Base-by-base conservation (phyloP, 2,329 filamentous ascomycete genomes). In the Lachnellula subtilissima region DNA sequence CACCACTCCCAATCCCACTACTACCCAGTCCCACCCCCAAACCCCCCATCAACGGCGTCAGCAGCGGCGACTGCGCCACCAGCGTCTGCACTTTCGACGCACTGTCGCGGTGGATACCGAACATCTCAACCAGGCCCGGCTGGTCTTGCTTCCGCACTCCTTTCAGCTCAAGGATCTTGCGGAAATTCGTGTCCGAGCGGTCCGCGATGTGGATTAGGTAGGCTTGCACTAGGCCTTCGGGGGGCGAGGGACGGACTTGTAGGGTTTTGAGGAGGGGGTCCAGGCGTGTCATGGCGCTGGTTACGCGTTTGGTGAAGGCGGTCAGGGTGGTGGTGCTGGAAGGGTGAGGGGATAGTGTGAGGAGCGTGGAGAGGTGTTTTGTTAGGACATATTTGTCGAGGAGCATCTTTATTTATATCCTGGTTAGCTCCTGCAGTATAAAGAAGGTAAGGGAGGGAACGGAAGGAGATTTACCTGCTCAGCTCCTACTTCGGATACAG, bases 121-220 rank as follows among this genome's bases (percentile, higher is more conserved):
- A 97, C 4, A 97, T 80, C 71, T 99, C 94, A 36, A 96, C 75
- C 2, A 97, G 84, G 60, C 90, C 84, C 2, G 81, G 75, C 67
- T 97, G 89, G 59, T 99, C 94, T 58, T 83, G 78, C 69, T 91
- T 93, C 60, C 87, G 83, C 57, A 99, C 87, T 48, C 94, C 94
- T 73, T 99, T 99, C 61, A 99, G 81, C 50, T 99, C 94, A 47
- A 99, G 84, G 57, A 99, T 88, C 75, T 97, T 97, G 69, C 86
- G 86, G 81, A 99, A 99, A 74, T 99, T 99, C 67, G 84, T 83
- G 70, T 97, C 94, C 61, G 88, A 96, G 54, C 89, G 86, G 76
- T 99, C 94, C 63, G 85, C 91, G 62, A 99, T 94, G 74, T 97
- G 94, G 72, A 97, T 96, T 36, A 99, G 85, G 71, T 99, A 99